Evolutionary conservation across 208 protist species (phyloP), one percentile per base, ranked within the genome.

Genomic region (Wallacemonas sp.): DNA sequence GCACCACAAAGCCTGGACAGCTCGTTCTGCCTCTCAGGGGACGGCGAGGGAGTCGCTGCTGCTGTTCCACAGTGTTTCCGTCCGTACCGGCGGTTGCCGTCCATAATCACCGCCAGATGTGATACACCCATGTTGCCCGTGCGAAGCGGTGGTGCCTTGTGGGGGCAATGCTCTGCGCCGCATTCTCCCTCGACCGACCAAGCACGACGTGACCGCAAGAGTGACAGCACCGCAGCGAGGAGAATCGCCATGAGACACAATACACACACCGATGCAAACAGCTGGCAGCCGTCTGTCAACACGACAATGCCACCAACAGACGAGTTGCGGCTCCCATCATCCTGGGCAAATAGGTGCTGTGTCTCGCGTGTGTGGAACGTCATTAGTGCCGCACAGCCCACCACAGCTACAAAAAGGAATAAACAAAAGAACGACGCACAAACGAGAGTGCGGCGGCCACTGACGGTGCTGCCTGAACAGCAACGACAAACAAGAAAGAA

Each of bases 71-170:
- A 8, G 50, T 57, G 50, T 39, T 26, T 41, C 12, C 58, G 48
- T 1, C 88, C 89, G 59, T 90, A 97, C 1, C 91, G 70, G 12
- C 91, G 66, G 52, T 97, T 97, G 27, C 91, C 91, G 54, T 97
- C 91, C 91, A 97, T 97, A 42, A 97, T 92, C 59, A 97, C 86
- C 27, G 81, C 91, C 10, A 97, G 74, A 46, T 97, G 91, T 0
- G 69, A 73, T 17, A 97, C 81, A n/a, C 75, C 52, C 42, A 50
- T 48, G 9, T 12, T 48, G 42, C 9, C 4, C 42, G 17, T 48
- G 13, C 9, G 9, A 9, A 48, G 5, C 42, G 42, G 17, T 48
- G n/a, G n/a, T n/a, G n/a, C n/a, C n/a, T n/a, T n/a, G n/a, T n/a
- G n/a, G n/a, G n/a, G n/a, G n/a, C n/a, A n/a, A n/a, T n/a, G n/a